Evolutionary conservation across 768 basidiomycete genomes (phyloP), one percentile per base, ranked within the genome.

Genomic region (Postia placenta): DNA sequence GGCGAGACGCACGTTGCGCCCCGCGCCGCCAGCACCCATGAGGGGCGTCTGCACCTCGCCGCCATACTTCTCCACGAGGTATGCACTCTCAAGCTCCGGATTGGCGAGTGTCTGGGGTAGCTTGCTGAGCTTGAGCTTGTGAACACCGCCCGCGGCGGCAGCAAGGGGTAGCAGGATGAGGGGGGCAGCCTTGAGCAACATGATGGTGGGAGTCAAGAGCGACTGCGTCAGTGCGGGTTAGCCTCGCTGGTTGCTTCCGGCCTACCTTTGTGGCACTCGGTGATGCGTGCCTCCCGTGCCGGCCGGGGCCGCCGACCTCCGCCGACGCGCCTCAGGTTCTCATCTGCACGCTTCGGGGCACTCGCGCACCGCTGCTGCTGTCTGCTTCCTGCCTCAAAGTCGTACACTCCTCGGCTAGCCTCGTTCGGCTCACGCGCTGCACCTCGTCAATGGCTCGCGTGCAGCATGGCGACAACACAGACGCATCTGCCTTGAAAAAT

Each of bases 61-160:
- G 45, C 89, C 83, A 76, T 98, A 96, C 75, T 99, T 98, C 76
- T 92, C 80, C n/a, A 86, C 83, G 49, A 98, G 85, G 65, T 89
- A 92, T 19, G 85, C 87, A 39, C 80, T 79, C 70, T 91, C 85
- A 42, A 90, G 71, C 22, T 74, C 64, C 19, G 86, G 81, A 50
- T 83, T 83, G 61, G 72, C 76, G 12, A 71, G 66, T n/a, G 72
- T 72, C 36, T 75, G 71, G 15, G 85, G 76, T 1, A 95, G 63
- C 72, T 96, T 96, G 69, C 92, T 80, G 25, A 97, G 83, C 67
- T 92, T 93, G 65, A 96, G 79, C 63, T 80, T 92, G 78, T 85
- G 85, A 1, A 91, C 73, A 54, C 79, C 79, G 40, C 67, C 72
- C 17, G 75, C 75, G 7, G 73, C 72, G 9, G 73, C 72, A 54